Evolutionary conservation across 2,329 filamentous ascomycete genomes (phyloP).

Genomic region (Verticillium nonalfalfae): DNA sequence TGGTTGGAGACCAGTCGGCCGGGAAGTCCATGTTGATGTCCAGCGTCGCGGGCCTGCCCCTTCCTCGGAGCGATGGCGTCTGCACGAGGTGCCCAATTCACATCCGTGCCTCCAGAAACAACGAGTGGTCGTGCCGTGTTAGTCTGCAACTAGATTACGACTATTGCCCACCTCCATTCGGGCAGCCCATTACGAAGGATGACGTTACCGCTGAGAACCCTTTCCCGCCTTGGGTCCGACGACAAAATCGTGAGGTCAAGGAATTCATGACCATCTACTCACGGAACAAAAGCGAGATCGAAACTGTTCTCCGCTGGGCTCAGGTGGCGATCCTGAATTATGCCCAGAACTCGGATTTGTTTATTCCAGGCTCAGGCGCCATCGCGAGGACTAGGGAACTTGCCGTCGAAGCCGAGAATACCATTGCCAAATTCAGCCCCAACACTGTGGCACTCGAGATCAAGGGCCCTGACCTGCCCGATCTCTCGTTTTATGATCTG

Average conservation of each 20-base stretch:
- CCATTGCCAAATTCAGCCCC: slow-evolving; percentile 67
- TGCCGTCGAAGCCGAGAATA: slow-evolving; percentile 29
- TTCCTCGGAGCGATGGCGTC: slow-evolving; percentile 63
- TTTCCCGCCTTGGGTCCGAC: slow-evolving; percentile 59
- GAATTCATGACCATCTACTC: slow-evolving; percentile 60
- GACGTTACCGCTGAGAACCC: slow-evolving; percentile 43
- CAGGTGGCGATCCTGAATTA: slow-evolving; percentile 75
- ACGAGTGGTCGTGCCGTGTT: slow-evolving; percentile 63
- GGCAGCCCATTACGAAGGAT: slow-evolving; percentile 31
- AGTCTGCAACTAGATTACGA: slow-evolving; percentile 60
- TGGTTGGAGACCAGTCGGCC: slow-evolving; percentile 79
- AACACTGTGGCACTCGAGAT: slow-evolving; percentile 77
- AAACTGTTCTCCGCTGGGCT: slow-evolving; percentile 63
- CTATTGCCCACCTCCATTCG: slow-evolving; percentile 35
- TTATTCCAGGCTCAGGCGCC: slow-evolving; percentile 43
- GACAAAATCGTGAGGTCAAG: slow-evolving; percentile 36
- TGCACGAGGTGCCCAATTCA: slow-evolving; percentile 80
- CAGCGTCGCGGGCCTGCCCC: slow-evolving; percentile 61
- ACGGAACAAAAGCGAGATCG: slow-evolving; percentile 48
- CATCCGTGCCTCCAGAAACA: slow-evolving; percentile 58
- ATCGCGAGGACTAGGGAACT: slow-evolving; percentile 27
- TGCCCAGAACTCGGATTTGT: slow-evolving; percentile 40
- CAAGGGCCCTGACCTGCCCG: slow-evolving; percentile 61
- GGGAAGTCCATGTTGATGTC: slow-evolving; percentile 71
- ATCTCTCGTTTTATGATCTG: slow-evolving; percentile 78